Evolutionary conservation across 169 alveolate species (phyloP).

Genomic region (Plasmodium fragile): DNA sequence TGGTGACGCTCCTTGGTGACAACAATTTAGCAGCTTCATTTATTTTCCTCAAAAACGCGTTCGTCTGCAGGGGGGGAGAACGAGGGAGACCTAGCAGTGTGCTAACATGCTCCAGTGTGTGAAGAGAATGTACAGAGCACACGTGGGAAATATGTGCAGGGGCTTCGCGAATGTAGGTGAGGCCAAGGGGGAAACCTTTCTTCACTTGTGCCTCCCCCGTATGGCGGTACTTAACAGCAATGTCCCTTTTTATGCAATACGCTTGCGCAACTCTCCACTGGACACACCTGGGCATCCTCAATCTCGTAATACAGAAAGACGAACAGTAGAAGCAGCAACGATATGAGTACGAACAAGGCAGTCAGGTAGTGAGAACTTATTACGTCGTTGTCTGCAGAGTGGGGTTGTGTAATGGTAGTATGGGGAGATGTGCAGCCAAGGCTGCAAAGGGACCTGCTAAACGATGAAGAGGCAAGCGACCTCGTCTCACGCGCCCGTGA

Average conservation of each 20-base stretch:
- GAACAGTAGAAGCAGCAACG: constrained; percentile 14
- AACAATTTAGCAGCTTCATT: constrained; percentile 19
- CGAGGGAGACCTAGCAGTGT: not conserved
- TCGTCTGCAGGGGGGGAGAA: constrained; percentile 7
- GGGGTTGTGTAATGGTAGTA: not conserved
- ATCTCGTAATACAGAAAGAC: constrained; percentile 23
- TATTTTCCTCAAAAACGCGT: constrained; percentile 32
- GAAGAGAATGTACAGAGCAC: not conserved
- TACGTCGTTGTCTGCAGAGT: constrained; percentile 20
- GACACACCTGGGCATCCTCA: constrained; percentile 36
- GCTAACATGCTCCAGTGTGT: not conserved
- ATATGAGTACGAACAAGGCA: constrained; percentile 11
- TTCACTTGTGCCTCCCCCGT: not conserved
- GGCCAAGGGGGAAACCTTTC: not conserved
- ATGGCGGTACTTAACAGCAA: not conserved
- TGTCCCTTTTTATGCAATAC: not conserved
- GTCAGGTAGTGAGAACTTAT: constrained; percentile 30
- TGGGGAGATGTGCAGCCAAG: not conserved
- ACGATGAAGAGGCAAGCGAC: not conserved
- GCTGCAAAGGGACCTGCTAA: not conserved
- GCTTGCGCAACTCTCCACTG: not conserved
- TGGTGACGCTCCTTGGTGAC: constrained; percentile 21
- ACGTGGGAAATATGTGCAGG: not conserved
- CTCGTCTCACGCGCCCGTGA: not conserved
- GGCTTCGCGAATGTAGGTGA: not conserved